phyloP scores from a whole-genome alignment of 2,329 filamentous ascomycete species.

The Aureobasidium subglaciale region DNA sequence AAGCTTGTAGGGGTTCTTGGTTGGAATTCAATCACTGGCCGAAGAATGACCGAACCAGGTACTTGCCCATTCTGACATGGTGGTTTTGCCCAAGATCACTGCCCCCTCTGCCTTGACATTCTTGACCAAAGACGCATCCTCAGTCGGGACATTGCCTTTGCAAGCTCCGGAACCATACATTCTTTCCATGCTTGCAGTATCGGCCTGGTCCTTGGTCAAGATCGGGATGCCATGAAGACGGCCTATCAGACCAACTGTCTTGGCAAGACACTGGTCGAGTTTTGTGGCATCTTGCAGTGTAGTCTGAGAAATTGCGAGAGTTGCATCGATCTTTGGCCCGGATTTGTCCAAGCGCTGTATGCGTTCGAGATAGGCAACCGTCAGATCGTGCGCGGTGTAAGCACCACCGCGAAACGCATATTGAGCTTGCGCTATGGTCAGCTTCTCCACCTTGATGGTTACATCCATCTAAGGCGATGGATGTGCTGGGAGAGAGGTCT shows the following conservation, averaged over 20 bases:
- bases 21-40: background rate
- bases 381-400: slow-evolving; percentile 11
- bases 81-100: slow-evolving; percentile 13
- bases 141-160: background rate
- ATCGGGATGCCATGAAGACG: slow-evolving; percentile 12
- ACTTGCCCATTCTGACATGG: slow-evolving; percentile 13
- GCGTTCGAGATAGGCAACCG: background rate
- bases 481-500: no score
- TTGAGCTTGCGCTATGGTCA: slow-evolving; percentile 22
- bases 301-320: background rate
- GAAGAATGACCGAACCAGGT: slow-evolving; percentile 11
- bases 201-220: slow-evolving; percentile 15
- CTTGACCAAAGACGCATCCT: slow-evolving; percentile 2
- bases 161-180: slow-evolving; percentile 9
- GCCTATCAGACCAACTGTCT: background rate
- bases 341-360: slow-evolving; percentile 3
- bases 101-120: slow-evolving; percentile 9
- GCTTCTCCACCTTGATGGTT: background rate
- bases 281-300: slow-evolving; percentile 1
- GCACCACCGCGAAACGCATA: slow-evolving; percentile 33
- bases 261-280: background rate
- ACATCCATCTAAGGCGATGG: no score
- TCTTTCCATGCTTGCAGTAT: slow-evolving; percentile 9
- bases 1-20: slow-evolving; percentile 2
- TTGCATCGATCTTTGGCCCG: slow-evolving; percentile 8